Evolutionary conservation across 208 protist genomes (phyloP).

Genomic region (Sergeia podlipaevii): DNA sequence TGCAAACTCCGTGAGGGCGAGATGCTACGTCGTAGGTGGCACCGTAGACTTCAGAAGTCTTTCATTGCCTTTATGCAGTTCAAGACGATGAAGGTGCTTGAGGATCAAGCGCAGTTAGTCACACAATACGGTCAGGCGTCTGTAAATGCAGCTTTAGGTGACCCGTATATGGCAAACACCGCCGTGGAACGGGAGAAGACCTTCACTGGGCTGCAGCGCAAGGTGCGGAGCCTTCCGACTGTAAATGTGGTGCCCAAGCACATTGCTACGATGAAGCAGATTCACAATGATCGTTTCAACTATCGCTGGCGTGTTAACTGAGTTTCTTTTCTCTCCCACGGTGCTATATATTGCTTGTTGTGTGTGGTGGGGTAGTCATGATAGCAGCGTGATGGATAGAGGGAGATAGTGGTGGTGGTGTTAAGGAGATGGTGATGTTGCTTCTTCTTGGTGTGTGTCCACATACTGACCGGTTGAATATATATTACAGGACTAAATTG

Average conservation of each 20-base stretch:
- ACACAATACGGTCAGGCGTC: slow-evolving; percentile 83
- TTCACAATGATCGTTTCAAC: slow-evolving; percentile 92
- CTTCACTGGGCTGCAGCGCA: slow-evolving; percentile 42
- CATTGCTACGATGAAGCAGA: slow-evolving; percentile 90
- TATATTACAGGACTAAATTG: no score
- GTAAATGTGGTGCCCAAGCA: slow-evolving; percentile 83
- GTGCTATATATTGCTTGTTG: background rate
- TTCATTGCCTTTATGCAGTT: slow-evolving; percentile 91
- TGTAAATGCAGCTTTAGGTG: slow-evolving; percentile 82
- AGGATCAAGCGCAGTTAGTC: slow-evolving; percentile 84
- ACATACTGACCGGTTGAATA: no score
- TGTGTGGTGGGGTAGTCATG: background rate
- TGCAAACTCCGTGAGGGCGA: slow-evolving; percentile 82
- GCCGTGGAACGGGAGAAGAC: slow-evolving; percentile 29
- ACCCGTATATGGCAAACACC: slow-evolving; percentile 27
- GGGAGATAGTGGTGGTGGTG: background rate
- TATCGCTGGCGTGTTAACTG: slow-evolving; percentile 88
- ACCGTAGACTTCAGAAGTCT: slow-evolving; percentile 78
- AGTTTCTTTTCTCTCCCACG: background rate
- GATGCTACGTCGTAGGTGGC: slow-evolving; percentile 83
- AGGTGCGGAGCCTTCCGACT: slow-evolving; percentile 55
- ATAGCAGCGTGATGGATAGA: background rate
- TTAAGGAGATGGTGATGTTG: no score
- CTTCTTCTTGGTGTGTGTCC: no score
- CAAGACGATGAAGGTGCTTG: slow-evolving; percentile 89